Conservation (phyloP, 2,329 filamentous ascomycete genomes). For the Hypoxylon sp. region DNA sequence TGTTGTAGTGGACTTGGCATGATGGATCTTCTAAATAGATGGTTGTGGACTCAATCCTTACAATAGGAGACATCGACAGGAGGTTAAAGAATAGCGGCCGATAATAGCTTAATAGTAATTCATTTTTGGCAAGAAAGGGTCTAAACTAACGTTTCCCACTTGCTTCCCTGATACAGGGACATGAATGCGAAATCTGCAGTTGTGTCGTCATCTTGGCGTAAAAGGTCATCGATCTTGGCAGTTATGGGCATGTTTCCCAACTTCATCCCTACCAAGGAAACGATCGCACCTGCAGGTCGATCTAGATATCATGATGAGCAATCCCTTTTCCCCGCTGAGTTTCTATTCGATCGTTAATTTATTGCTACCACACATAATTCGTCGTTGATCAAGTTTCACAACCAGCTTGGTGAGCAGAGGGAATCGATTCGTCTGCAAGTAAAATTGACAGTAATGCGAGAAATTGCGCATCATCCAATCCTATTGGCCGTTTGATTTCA, state of each 20-base stretch:
- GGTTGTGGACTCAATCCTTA: neutral
- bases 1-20: slow-evolving; percentile 21
- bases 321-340: slow-evolving; percentile 2
- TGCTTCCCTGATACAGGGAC: neutral
- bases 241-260: slow-evolving; percentile 6
- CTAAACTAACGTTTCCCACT: neutral
- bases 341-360: slow-evolving; percentile 4
- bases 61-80: neutral
- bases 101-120: neutral
- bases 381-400: slow-evolving; percentile 11
- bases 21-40: slow-evolving; percentile 1
- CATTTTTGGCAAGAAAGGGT: neutral
- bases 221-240: neutral
- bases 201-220: slow-evolving; percentile 34
- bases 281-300: slow-evolving; percentile 21
- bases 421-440: neutral
- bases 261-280: slow-evolving; percentile 12
- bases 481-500: slow-evolving; percentile 42
- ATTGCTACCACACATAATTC: slow-evolving; percentile 8
- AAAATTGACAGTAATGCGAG: neutral
- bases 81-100: neutral
- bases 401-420: neutral
- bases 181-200: neutral
- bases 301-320: slow-evolving; percentile 22
- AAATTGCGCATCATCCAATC: neutral